Percentiles rank a stretch among this genome's conserved stretches.
Evolutionary conservation across 2,329 filamentous ascomycete species (phyloP).

Genomic region (Trichoderma harzianum): DNA sequence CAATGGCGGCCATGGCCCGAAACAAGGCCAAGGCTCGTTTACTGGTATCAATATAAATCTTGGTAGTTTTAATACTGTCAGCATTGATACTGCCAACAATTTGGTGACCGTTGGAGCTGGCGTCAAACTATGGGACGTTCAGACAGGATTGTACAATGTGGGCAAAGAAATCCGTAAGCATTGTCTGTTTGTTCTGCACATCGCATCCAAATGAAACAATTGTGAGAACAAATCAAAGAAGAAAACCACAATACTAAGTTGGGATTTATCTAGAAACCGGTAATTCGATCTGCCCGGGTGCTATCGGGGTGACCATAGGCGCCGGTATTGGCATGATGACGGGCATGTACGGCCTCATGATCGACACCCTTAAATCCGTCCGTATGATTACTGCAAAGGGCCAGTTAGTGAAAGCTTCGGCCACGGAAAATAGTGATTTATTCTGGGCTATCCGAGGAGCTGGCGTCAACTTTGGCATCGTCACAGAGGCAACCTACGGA

Average conservation of each 20-base stretch:
- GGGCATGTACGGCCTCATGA: neutral
- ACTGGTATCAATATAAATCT: neutral
- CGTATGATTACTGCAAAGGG: neutral
- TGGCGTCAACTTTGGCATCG: constrained; percentile 49
- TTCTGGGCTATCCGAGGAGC: constrained; percentile 50
- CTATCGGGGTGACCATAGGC: neutral
- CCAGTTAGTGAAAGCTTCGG: neutral
- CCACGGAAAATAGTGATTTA: constrained; percentile 33
- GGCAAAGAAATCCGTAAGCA: neutral
- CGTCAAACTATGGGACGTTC: neutral
- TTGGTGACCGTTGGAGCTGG: neutral
- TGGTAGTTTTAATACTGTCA: neutral
- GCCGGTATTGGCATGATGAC: neutral
- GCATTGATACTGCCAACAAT: neutral
- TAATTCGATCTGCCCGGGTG: neutral
- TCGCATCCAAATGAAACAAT: neutral
- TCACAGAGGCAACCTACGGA: constrained; percentile 23
- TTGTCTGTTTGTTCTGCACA: neutral
- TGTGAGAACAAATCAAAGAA: neutral
- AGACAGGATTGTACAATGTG: neutral
- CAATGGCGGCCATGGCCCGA: neutral
- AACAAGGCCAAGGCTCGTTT: neutral
- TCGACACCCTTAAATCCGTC: neutral
- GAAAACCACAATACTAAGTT: neutral
- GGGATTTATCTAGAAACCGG: neutral